Conservation (phyloP, 176 grass and related monocot species). For the Zea luxurians region DNA sequence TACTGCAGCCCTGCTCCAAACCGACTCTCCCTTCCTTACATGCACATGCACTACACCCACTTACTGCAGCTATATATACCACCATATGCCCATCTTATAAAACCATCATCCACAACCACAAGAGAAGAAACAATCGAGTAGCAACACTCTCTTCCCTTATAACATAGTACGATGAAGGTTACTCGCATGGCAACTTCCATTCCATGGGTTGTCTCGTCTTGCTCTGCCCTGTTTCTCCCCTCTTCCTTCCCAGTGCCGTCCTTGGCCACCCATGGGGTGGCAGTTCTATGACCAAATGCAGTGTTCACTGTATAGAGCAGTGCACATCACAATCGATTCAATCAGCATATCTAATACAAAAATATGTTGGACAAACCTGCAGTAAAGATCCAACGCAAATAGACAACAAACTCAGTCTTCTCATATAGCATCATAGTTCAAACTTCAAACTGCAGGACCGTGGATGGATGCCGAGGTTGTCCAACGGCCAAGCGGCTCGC, state of each 20-base stretch:
- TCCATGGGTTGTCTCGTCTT: slow-evolving; percentile 42
- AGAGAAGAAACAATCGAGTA: slow-evolving; percentile 34
- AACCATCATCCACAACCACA: slow-evolving; percentile 29
- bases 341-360: too few species aligned
- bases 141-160: slow-evolving; percentile 5
- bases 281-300: slow-evolving; percentile 89
- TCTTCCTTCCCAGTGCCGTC: slow-evolving; percentile 40
- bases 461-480: too few species aligned
- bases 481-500: too few species aligned
- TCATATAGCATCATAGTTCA: too few species aligned
- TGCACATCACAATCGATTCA: too few species aligned
- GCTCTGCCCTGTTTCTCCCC: slow-evolving; percentile 49
- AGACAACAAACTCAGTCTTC: too few species aligned
- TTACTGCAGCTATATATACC: slow-evolving; percentile 48
- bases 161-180: slow-evolving; percentile 25
- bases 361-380: too few species aligned
- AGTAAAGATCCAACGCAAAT: too few species aligned
- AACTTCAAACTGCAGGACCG: too few species aligned
- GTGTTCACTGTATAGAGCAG: too few species aligned
- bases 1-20: slow-evolving; percentile 17
- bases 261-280: slow-evolving; percentile 48
- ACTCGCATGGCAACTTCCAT: slow-evolving; percentile 48
- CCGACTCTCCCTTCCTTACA: slow-evolving; percentile 20
- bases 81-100: slow-evolving; percentile 35
- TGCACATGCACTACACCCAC: slow-evolving; percentile 3